A percentile compares a stretch with the other conserved stretches of the same genome.
phyloP scores from a whole-genome alignment of 179 eudicot genomes.

The Spinacia oleracea region DNA sequence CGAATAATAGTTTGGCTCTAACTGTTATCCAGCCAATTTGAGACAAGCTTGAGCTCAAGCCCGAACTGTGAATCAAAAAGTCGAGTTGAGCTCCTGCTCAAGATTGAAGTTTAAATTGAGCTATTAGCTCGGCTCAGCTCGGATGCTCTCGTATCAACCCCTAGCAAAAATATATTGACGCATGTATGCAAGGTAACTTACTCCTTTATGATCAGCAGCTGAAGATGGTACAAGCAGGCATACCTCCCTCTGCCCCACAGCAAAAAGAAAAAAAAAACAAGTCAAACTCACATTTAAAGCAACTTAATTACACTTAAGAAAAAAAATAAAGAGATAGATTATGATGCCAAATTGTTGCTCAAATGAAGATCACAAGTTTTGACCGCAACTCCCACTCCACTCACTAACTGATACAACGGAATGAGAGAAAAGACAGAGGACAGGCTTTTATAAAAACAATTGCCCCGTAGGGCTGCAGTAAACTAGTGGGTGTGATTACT shows the following conservation, averaged over 20 bases:
- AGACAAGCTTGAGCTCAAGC: too few relatives aligned
- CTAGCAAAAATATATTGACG: background rate
- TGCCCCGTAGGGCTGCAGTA: too few relatives aligned
- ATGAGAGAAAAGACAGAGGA: background rate
- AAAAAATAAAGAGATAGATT: background rate
- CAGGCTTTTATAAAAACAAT: background rate
- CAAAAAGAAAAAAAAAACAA: slow-evolving; percentile 24
- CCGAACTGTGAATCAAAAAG: too few relatives aligned
- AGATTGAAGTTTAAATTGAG: too few relatives aligned
- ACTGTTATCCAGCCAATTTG: too few relatives aligned
- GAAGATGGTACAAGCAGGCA: slow-evolving; percentile 84
- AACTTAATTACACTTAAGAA: background rate
- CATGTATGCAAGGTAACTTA: slow-evolving; percentile 46
- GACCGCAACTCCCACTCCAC: background rate
- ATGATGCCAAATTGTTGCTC: background rate
- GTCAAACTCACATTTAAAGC: slow-evolving; percentile 22
- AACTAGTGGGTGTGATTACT: too few relatives aligned
- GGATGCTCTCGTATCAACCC: too few relatives aligned
- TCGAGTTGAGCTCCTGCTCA: too few relatives aligned
- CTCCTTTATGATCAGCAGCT: slow-evolving; percentile 86
- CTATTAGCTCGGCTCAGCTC: too few relatives aligned
- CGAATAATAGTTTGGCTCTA: too few relatives aligned
- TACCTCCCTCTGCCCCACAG: slow-evolving; percentile 77
- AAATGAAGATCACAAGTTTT: background rate
- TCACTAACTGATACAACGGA: background rate